Percentiles rank a stretch among this genome's conserved stretches.
Evolutionary conservation across 306 rosid species (phyloP).

Genomic region (Trichosanthes truncata): DNA sequence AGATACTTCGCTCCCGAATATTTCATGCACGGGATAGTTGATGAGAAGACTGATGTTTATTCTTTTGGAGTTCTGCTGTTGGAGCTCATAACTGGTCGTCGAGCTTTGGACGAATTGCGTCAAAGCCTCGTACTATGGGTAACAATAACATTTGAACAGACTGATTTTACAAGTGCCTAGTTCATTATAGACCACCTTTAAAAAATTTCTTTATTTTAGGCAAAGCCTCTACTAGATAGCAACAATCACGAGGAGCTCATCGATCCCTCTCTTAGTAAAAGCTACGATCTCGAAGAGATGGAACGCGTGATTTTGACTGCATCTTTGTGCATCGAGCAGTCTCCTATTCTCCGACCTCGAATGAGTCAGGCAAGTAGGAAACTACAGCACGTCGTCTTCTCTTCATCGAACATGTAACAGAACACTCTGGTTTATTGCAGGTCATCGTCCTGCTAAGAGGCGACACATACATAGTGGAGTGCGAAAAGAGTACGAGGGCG

Average conservation of each 20-base stretch:
- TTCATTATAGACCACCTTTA: slow-evolving; percentile 1
- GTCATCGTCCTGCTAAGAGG: slow-evolving; percentile 50
- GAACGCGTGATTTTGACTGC: slow-evolving; percentile 56
- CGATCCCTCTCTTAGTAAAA: slow-evolving; percentile 55
- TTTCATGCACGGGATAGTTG: slow-evolving; percentile 63
- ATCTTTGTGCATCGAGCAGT: slow-evolving; percentile 69
- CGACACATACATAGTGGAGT: slow-evolving; percentile 22
- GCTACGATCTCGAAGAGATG: slow-evolving; percentile 40
- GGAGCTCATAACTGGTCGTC: slow-evolving; percentile 76
- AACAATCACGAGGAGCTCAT: slow-evolving; percentile 35
- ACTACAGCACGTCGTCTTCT: background rate
- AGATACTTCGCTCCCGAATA: slow-evolving; percentile 93
- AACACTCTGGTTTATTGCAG: slow-evolving; percentile 23
- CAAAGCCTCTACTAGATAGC: slow-evolving; percentile 51
- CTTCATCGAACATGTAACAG: background rate
- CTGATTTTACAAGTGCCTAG: background rate
- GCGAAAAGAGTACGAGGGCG: slow-evolving; percentile 15
- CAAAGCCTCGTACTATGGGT: slow-evolving; percentile 71
- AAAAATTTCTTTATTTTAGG: slow-evolving; percentile 28
- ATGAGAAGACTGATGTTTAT: slow-evolving; percentile 77
- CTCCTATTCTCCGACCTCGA: slow-evolving; percentile 57
- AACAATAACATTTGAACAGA: slow-evolving; percentile 12
- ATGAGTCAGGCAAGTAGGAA: slow-evolving; percentile 64
- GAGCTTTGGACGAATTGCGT: slow-evolving; percentile 44
- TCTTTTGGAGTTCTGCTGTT: slow-evolving; percentile 70